Evolutionary conservation across 139 green algal genomes (phyloP), one percentile per base, ranked within the genome.

Genomic region (Chlamydomonas schloesseri): DNA sequence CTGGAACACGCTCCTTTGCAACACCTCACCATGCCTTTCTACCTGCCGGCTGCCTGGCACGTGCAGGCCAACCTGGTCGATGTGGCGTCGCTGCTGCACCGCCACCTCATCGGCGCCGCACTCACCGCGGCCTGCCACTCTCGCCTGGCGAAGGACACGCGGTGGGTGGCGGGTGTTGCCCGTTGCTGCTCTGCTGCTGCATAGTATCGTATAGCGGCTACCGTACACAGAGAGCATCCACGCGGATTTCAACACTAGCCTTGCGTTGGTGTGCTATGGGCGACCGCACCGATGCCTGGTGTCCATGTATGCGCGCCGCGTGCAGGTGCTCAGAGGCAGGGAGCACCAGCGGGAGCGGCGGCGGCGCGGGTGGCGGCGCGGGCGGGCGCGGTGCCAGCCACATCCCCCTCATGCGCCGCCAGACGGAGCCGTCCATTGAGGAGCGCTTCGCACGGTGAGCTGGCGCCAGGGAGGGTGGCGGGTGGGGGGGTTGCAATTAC

Each of bases 361-460:
- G 46, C 86, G 53, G 46, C 42, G 47, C 46, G 2, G 65, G 77
- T 15, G 57, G 24, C 23, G 31, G 34, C 46, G 29, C 24, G 1
- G 82, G 33, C 37, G 29, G 42, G 17, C 50, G 21, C 11, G 47
- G 74, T 34, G 37, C 36, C 57, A 11, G 65, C 60, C 89, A 95
- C 83, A 82, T 94, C 23, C 91, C 86, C 42, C 76, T 97, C 78
- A 67, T 92, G 29, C 47, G 77, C 62, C 89, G 95, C 0, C 79
- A 80, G 0, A 93, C 60, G 28, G 95, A 97, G 86, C 90, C 93
- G 0, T 82, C 92, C 0, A 73, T 97, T 26, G 90, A 94, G 72
- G 93, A 94, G 65, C 84, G 94, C 62, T 82, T 96, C 84, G 69
- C 47, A 0, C 86, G 80, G 65, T 90, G 68, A 46, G 69, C 46